phyloP scores from a whole-genome alignment of 352 stramenopile genomes.

The Phytophthora fragariaefolia region DNA sequence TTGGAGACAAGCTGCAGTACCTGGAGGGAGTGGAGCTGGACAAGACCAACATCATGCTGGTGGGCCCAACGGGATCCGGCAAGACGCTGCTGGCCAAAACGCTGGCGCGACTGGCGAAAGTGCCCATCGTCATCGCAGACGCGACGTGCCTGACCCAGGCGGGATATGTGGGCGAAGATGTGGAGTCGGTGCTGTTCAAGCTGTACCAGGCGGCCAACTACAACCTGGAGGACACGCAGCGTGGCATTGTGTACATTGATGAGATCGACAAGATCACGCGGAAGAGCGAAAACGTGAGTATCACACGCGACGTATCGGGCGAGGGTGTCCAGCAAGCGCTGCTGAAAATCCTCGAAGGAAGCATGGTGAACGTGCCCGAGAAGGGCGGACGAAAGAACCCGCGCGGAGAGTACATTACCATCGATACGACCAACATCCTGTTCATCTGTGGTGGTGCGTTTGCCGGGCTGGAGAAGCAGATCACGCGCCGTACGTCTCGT shows the following conservation, averaged over 20 bases:
- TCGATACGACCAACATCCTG: slow-evolving; percentile 99
- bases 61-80: slow-evolving; percentile 95
- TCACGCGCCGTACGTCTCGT: slow-evolving; percentile 92
- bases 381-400: slow-evolving; percentile 97
- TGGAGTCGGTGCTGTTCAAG: slow-evolving; percentile 98
- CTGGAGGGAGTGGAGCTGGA: slow-evolving; percentile 95
- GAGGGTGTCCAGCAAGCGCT: slow-evolving; percentile 99
- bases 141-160: slow-evolving; percentile 98
- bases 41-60: slow-evolving; percentile 98
- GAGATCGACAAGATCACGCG: slow-evolving; percentile 98
- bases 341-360: slow-evolving; percentile 99
- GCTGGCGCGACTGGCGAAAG: slow-evolving; percentile 95
- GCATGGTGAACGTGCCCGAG: slow-evolving; percentile 97
- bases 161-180: slow-evolving; percentile 98
- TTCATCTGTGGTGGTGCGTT: slow-evolving; percentile 99
- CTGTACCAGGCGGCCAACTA: slow-evolving; percentile 97
- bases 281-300: slow-evolving; percentile 91
- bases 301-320: slow-evolving; percentile 97
- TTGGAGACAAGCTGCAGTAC: slow-evolving; percentile 67
- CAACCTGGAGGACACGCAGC: slow-evolving; percentile 95
- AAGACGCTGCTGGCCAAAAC: slow-evolving; percentile 98
- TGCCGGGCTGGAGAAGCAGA: slow-evolving; percentile 94
- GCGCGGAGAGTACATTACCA: slow-evolving; percentile 96
- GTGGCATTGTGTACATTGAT: slow-evolving; percentile 98
- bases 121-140: slow-evolving; percentile 97